Base-by-base conservation (phyloP, 768 basidiomycete species). In the Pisolithus tinctorius region DNA sequence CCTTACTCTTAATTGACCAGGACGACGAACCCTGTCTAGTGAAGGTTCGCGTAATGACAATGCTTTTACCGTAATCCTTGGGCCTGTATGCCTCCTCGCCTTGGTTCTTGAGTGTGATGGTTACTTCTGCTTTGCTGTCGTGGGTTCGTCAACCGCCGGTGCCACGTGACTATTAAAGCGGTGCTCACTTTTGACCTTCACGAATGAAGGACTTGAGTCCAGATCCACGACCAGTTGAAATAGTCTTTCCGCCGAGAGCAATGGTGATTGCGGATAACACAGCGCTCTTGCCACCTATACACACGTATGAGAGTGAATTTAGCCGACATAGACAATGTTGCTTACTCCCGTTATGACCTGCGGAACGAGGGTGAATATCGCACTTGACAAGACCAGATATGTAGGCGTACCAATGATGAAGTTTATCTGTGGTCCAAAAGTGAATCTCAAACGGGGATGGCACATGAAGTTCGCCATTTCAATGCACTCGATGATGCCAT, bases 391-490 rank as follows among this genome's bases (percentile, higher is more conserved):
- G 42, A 44, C 25, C 20, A 50, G 45, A 20, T 20, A 20, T 14
- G 5, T 2, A 60, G 40, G 13, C 79, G 38, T 58, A 84, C 92
- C 93, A 37, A 95, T 95, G 58, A 99, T 89, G 63, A 98, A 98
- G 70, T 98, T 99, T 63, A 99, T 89, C 66, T 94, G 91, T 8
- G 88, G 86, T 0, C 93, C 92, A 56, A 98, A 92, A 2, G 79
- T 77, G 68, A 96, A 90, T 1, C 77, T 83, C 42, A 93, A 74
- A 67, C 77, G 84, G 64, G 83, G 78, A 70, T 98, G 94, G 67
- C 93, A 96, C 93, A 98, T 95, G 71, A 98, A 98, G 63, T 97
- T 86, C 61, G 83, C 77, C 80, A 92, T 82, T 62, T 93, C 86
- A 40, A 96, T 79, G 31, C 77, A 75, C 59, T 91, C 86, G 54